Evolutionary conservation across 2,329 filamentous ascomycete species (phyloP).

Genomic region (Aspergillus awamori): DNA sequence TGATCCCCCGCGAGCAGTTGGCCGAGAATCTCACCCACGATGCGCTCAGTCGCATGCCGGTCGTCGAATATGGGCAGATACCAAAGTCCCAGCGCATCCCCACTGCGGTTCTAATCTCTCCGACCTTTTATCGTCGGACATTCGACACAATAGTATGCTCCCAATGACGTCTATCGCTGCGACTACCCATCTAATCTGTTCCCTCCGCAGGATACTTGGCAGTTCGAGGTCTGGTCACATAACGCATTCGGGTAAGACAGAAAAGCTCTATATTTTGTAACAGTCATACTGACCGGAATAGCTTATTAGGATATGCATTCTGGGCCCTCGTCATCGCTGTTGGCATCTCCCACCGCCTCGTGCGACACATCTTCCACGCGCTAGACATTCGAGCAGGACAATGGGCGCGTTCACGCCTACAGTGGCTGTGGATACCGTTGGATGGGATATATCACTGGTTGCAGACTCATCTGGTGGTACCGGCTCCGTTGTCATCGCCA

Average conservation of each 20-base stretch:
- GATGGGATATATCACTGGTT: slow-evolving; percentile 34
- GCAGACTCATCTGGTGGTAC: slow-evolving; percentile 45
- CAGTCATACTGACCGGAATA: slow-evolving; percentile 1
- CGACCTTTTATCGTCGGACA: slow-evolving; percentile 31
- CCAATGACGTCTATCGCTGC: too few species aligned
- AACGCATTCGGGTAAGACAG: slow-evolving; percentile 41
- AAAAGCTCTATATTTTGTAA: background rate
- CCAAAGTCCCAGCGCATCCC: slow-evolving; percentile 22
- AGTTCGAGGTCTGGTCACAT: slow-evolving; percentile 39
- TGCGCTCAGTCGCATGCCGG: slow-evolving; percentile 37
- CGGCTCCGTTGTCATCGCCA: slow-evolving; percentile 48
- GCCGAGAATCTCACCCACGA: slow-evolving; percentile 37
- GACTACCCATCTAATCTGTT: background rate
- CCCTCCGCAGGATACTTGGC: slow-evolving; percentile 31
- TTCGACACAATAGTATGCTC: slow-evolving; percentile 38
- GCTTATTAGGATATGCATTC: slow-evolving; percentile 41
- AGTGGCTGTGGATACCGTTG: slow-evolving; percentile 10
- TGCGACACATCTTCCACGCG: slow-evolving; percentile 23
- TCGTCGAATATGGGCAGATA: slow-evolving; percentile 36
- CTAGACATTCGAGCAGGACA: slow-evolving; percentile 9
- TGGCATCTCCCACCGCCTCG: slow-evolving; percentile 38
- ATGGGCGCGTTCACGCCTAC: background rate
- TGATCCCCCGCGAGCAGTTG: slow-evolving; percentile 33
- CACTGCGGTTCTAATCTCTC: slow-evolving; percentile 36
- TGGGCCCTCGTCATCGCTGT: slow-evolving; percentile 43